These are phyloP conservation scores for Teratosphaeriaceae sp. DNA, from an alignment of 2,329 filamentous ascomycete species.

Conservation along the genomic window DNA sequence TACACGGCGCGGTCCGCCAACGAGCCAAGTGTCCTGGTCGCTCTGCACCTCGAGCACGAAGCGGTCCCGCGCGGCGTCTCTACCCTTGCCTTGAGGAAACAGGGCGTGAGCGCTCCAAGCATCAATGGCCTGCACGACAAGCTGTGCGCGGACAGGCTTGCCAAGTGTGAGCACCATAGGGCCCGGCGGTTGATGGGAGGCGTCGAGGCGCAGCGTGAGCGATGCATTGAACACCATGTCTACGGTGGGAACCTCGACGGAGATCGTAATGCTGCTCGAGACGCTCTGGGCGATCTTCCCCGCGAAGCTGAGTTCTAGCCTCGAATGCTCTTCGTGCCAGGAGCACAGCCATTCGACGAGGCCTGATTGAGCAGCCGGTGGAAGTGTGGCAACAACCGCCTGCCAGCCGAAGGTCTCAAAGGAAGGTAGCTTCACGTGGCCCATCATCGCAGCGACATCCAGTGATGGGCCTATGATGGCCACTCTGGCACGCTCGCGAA, in stretches of 20 bases:
- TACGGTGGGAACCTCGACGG: constrained; percentile 80
- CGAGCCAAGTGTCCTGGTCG: constrained; percentile 69
- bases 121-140: constrained; percentile 52
- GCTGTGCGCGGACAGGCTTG: constrained; percentile 56
- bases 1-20: constrained; percentile 73
- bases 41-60: constrained; percentile 80
- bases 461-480: constrained; percentile 43
- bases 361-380: constrained; percentile 35
- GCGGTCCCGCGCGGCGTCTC: constrained; percentile 36
- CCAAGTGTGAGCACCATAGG: constrained; percentile 50
- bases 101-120: constrained; percentile 51
- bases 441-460: constrained; percentile 48
- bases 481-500: constrained; percentile 41
- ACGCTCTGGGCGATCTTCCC: constrained; percentile 26
- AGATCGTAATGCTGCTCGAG: constrained; percentile 61
- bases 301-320: constrained; percentile 20
- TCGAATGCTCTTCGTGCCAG: constrained; percentile 46
- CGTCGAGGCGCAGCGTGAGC: constrained; percentile 15
- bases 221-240: constrained; percentile 71
- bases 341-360: constrained; percentile 46
- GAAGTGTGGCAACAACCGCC: constrained; percentile 45
- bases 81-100: constrained; percentile 16
- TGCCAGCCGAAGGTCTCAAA: constrained; percentile 51
- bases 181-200: constrained; percentile 13
- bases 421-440: constrained; percentile 45